A percentile compares a stretch with the other conserved stretches of the same genome.
Conservation (phyloP, 2,329 filamentous ascomycete genomes). For the Fusarium chuoi region DNA sequence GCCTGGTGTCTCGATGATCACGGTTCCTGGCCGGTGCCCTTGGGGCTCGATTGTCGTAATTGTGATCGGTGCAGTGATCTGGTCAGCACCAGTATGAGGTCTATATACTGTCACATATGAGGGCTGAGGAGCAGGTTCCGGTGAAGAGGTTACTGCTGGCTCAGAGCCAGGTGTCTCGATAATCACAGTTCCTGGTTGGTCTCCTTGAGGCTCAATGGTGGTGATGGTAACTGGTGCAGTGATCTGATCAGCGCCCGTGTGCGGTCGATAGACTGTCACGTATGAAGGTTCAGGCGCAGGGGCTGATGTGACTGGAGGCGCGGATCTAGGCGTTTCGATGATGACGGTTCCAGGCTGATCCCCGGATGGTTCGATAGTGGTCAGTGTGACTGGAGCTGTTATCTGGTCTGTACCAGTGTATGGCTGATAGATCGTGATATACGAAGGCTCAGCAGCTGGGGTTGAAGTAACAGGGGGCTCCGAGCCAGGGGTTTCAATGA, state of each 20-base stretch:
- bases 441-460: background rate
- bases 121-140: background rate
- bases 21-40: slow-evolving; percentile 8
- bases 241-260: slow-evolving; percentile 1
- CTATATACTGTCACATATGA: slow-evolving; percentile 3
- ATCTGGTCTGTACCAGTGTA: background rate
- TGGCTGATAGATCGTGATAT: background rate
- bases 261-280: slow-evolving; percentile 3
- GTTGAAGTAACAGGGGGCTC: background rate
- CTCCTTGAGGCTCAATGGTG: background rate
- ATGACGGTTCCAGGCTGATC: slow-evolving; percentile 10
- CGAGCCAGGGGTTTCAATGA: slow-evolving; percentile 14
- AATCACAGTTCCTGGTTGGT: slow-evolving; percentile 8
- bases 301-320: background rate
- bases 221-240: slow-evolving; percentile 4
- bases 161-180: slow-evolving; percentile 14
- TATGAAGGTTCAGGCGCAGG: background rate
- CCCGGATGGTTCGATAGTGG: background rate
- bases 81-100: background rate
- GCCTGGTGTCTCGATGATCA: slow-evolving; percentile 20
- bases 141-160: background rate
- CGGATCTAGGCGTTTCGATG: slow-evolving; percentile 6
- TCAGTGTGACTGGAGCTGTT: background rate
- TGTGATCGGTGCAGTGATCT: background rate
- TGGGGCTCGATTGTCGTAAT: background rate